Percentiles rank a stretch among this genome's conserved stretches.
These are phyloP conservation scores for Fusarium albidum DNA, from an alignment of 2,329 filamentous ascomycete genomes.

Conservation along the genomic window DNA sequence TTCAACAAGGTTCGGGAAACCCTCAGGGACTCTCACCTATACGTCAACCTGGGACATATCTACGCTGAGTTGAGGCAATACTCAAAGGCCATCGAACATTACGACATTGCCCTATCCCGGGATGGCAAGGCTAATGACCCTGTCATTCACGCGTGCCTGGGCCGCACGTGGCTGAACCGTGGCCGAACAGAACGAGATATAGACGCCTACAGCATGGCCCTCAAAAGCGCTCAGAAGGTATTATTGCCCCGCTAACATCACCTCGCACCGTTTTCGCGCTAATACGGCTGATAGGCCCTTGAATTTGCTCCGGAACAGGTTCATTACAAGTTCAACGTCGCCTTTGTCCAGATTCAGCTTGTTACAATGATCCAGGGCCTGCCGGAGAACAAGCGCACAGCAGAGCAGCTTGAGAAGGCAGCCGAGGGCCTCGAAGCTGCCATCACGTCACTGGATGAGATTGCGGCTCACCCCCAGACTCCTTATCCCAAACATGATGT, in stretches of 20 bases:
- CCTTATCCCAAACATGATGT: conserved; percentile 92
- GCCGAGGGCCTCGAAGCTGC: conserved; percentile 84
- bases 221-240: conserved; percentile 71
- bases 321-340: conserved; percentile 96
- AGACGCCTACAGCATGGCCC: conserved; percentile 64
- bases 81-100: conserved; percentile 91
- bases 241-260: conserved; percentile 30
- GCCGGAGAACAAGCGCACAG: conserved; percentile 77
- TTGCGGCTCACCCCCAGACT: conserved; percentile 69
- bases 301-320: conserved; percentile 82
- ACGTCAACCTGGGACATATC: conserved; percentile 92
- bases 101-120: conserved; percentile 84
- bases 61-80: conserved; percentile 92
- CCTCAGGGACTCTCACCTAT: conserved; percentile 85
- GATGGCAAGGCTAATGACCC: conserved; percentile 78
- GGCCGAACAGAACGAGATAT: conserved; percentile 70
- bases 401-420: conserved; percentile 83
- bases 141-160: conserved; percentile 83
- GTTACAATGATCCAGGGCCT: conserved; percentile 81
- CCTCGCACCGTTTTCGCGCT: conserved; percentile 8
- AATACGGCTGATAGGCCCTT: conserved; percentile 65
- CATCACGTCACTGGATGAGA: conserved; percentile 75
- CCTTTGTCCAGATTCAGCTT: conserved; percentile 95
- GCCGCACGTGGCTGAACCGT: conserved; percentile 85
- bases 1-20: conserved; percentile 92